These are phyloP conservation scores for Termitomyces sp. DNA, from an alignment of 768 basidiomycete species.

Conservation along the genomic window DNA sequence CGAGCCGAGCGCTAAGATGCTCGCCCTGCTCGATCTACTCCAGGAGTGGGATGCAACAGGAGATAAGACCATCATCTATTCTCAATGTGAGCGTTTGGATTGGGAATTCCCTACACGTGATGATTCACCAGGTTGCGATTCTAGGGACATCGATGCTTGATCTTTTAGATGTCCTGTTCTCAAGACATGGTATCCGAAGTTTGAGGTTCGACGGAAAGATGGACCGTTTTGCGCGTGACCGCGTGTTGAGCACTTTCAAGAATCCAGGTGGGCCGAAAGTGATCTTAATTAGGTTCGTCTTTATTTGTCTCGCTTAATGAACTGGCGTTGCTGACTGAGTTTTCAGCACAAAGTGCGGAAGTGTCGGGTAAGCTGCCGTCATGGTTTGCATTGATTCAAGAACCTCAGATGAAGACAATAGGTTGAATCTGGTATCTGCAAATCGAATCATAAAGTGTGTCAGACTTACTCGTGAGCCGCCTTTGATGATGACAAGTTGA, in stretches of 20 bases:
- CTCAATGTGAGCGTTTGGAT: slow-evolving; percentile 49
- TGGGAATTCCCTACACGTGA: not conserved
- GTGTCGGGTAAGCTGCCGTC: slow-evolving; percentile 42
- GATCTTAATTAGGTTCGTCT: slow-evolving; percentile 55
- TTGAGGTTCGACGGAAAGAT: slow-evolving; percentile 71
- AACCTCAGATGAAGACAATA: slow-evolving; percentile 8
- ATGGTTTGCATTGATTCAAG: not conserved
- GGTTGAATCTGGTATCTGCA: slow-evolving; percentile 60
- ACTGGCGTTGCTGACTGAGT: not conserved
- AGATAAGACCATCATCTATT: slow-evolving; percentile 70
- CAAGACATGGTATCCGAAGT: slow-evolving; percentile 52
- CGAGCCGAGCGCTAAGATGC: slow-evolving; percentile 70
- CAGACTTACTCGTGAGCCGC: not conserved
- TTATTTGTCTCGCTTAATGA: not conserved
- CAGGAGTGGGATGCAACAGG: slow-evolving; percentile 56
- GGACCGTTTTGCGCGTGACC: slow-evolving; percentile 50
- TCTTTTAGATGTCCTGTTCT: slow-evolving; percentile 56
- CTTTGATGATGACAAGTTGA: not conserved
- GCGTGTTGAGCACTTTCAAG: slow-evolving; percentile 51
- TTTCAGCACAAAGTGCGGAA: slow-evolving; percentile 59
- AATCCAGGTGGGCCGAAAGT: slow-evolving; percentile 53
- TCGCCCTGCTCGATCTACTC: slow-evolving; percentile 49
- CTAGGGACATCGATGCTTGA: slow-evolving; percentile 77
- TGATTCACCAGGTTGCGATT: not conserved
- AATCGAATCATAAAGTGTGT: slow-evolving; percentile 68